Base-by-base conservation (phyloP, 176 grass and related monocot genomes). In the Melocanna baccifera region DNA sequence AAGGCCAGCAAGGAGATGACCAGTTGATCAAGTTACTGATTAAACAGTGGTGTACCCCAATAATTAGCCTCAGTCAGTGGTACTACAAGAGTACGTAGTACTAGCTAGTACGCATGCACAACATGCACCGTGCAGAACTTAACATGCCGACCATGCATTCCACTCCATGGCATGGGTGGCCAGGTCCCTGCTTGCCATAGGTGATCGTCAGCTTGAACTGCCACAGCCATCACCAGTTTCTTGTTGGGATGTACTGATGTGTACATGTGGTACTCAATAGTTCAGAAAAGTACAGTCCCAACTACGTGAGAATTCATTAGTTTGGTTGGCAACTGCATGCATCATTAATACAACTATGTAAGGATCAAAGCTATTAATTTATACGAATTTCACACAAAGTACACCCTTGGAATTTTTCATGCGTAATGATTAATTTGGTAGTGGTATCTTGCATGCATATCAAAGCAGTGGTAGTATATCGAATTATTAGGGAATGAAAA, bases 401-500 rank as follows among this genome's bases (percentile, higher is more conserved):
- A 83, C 84, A 57, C 19, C 37, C n/a, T 67, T 79, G 59, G 79
- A 82, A 30, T 61, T 86, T 67, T 19, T 59, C 67, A n/a, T 10
- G 67, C 34, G 62, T 50, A 74, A 84, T 69, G 57, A 77, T 65
- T 76, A 32, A 61, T 37, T 66, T 1, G 28, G 47, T 5, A 55
- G 8, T n/a, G 4, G 18, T 56, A 56, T 72, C 20, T 48, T 78
- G 28, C 43, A 86, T 78, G 23, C 61, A 51, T 53, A 66, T 53
- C 22, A 75, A 84, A 25, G 4, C n/a, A 64, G 32, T 22, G 43
- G 67, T 2, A 16, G 7, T 9, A 48, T 47, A 73, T 39, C 67
- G 61, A 90, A 67, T 83, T 67, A 83, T 51, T 16, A 79, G 28
- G 50, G 59, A 87, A 87, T 87, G 30, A 79, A 79, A 65, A 30